Evolutionary conservation across 2,329 filamentous ascomycete species (phyloP), one percentile per base, ranked within the genome.

Genomic region (Bipolaris sorokiniana): DNA sequence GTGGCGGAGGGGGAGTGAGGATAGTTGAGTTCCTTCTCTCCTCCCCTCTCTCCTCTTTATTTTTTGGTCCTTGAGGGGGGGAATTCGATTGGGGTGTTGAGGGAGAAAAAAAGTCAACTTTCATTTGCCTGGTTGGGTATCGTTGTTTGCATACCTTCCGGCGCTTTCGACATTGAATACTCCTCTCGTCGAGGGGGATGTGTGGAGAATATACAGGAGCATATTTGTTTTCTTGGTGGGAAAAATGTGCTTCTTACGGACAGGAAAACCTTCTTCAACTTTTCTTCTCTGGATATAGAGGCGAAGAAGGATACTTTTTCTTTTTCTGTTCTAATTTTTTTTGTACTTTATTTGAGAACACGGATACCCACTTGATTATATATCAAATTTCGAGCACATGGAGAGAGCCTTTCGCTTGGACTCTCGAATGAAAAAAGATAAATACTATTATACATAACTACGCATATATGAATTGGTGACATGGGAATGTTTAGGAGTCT

Each of bases 321-420:
- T 37, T 48, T 48, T 7, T 13, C 10, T 15, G 2, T 33, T n/a
- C 2, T 34, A 13, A 3, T 28, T 38, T 48, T 13, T 31, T 13
- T 38, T 15, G 1, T 38, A 11, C 37, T 38, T 48, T n/a, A n/a
- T 48, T 48, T 15, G 37, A 38, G 34, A 37, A 48, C 46, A 48
- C 34, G n/a, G 46, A 48, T 48, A 48, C 46, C 46, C 46, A 48
- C 36, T 36, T 26, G 22, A 36, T 44, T 37, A n/a, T 48, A 23
- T 16, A 37, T n/a, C 28, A 31, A 11, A 31, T 31, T 31, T 31
- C 28, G 28, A 31, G 28, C 10, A 22, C 22, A 44, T 37, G 23
- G 41, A 42, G 40, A 42, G 20, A 22, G 11, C 40, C 11, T 15
- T 41, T 42, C 40, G 40, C 40, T 42, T 22, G 40, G 40, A 20